Evolutionary conservation across 1,139 yeast species (phyloP).

Genomic region (Pichia sp.): DNA sequence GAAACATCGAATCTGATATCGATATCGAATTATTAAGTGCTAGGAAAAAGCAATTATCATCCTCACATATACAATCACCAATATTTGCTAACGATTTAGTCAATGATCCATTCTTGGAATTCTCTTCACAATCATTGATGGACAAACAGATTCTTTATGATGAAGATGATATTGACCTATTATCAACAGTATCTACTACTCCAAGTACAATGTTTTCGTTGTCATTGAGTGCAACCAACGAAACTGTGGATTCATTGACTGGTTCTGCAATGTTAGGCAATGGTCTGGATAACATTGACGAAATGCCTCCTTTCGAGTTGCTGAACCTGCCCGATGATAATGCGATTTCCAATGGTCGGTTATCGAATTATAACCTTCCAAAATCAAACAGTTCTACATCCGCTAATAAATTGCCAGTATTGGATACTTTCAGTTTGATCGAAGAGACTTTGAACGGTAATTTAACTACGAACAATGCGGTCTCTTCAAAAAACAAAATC

Average conservation of each 20-base stretch:
- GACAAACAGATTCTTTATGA: slow-evolving; percentile 6
- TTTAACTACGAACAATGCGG: neutral
- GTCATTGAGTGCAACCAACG: slow-evolving; percentile 26
- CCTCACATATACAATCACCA: slow-evolving; percentile 2
- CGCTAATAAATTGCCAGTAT: neutral
- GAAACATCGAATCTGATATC: slow-evolving; percentile 1
- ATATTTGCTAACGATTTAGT: neutral
- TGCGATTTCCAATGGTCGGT: neutral
- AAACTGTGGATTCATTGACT: slow-evolving; percentile 23
- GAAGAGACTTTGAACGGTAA: slow-evolving; percentile 1
- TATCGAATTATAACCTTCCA: slow-evolving; percentile 6
- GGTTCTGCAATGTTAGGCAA: neutral
- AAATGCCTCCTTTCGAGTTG: slow-evolving; percentile 14
- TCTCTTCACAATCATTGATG: slow-evolving; percentile 1
- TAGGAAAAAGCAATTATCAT: neutral
- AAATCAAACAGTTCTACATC: neutral
- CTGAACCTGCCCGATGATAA: slow-evolving; percentile 16
- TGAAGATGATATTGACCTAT: slow-evolving; percentile 20
- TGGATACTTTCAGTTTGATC: slow-evolving; percentile 9
- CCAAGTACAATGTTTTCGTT: slow-evolving; percentile 29
- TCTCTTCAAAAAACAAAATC: too few relatives aligned
- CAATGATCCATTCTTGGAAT: slow-evolving; percentile 6
- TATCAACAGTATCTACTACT: slow-evolving; percentile 25
- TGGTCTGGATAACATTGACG: slow-evolving; percentile 7
- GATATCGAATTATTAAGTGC: neutral